These are phyloP conservation scores for Vicia faba DNA, from an alignment of 306 rosid species.

Conservation along the genomic window DNA sequence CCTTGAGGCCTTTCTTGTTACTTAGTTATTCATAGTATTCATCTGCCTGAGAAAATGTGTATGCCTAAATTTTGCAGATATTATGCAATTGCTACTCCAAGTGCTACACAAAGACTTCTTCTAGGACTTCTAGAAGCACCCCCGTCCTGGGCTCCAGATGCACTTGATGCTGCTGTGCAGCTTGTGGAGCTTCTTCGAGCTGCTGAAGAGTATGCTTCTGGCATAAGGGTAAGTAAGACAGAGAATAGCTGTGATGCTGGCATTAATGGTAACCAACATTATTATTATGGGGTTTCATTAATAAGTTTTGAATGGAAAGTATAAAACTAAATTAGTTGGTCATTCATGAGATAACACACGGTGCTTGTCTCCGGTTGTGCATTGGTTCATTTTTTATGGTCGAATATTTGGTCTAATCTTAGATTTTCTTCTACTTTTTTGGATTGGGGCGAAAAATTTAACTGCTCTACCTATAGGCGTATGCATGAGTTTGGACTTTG, in stretches of 20 bases:
- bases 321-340: slow-evolving; percentile 1
- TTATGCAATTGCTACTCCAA: slow-evolving; percentile 99
- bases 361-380: slow-evolving; percentile 5
- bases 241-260: slow-evolving; percentile 24
- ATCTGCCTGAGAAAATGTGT: slow-evolving; percentile 9
- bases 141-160: slow-evolving; percentile 99
- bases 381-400: slow-evolving; percentile 8
- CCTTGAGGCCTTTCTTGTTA: slow-evolving; percentile 21
- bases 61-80: slow-evolving; percentile 56
- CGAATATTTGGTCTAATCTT: neutral
- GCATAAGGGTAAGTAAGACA: slow-evolving; percentile 81
- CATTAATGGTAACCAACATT: slow-evolving; percentile 5
- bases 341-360: neutral
- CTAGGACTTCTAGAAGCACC: slow-evolving; percentile 98
- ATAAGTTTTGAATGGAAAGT: slow-evolving; percentile 11
- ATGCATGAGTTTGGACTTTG: neutral
- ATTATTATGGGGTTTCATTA: slow-evolving; percentile 19
- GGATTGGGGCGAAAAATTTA: neutral
- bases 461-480: neutral
- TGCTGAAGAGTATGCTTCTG: slow-evolving; percentile 98
- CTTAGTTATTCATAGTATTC: slow-evolving; percentile 23
- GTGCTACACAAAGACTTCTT: slow-evolving; percentile 99
- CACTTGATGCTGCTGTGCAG: slow-evolving; percentile 98
- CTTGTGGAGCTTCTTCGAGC: slow-evolving; percentile 99
- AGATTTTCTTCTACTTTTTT: slow-evolving; percentile 4